Percentiles rank a stretch among this genome's conserved stretches.
Evolutionary conservation across 2,329 filamentous ascomycete genomes (phyloP).

Genomic region (Fusarium secorum): DNA sequence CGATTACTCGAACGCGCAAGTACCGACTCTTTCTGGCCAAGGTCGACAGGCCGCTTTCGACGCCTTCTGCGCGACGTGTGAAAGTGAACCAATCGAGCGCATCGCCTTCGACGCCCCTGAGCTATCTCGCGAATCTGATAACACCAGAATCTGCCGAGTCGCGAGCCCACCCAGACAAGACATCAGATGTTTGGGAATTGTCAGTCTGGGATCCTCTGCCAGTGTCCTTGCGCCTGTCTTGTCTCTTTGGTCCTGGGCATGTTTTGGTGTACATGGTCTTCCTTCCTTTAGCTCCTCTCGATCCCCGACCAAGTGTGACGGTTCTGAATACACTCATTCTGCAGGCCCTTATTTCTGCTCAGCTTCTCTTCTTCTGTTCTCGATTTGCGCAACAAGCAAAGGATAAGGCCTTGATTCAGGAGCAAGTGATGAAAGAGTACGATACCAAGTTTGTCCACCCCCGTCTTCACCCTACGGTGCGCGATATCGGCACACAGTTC

Average conservation of each 20-base stretch:
- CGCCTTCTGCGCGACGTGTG: constrained; percentile 87
- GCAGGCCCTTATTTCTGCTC: constrained; percentile 75
- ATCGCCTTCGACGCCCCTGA: constrained; percentile 77
- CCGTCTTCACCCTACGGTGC: constrained; percentile 79
- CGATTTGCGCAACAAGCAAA: constrained; percentile 85
- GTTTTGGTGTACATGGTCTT: constrained; percentile 90
- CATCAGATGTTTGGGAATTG: constrained; percentile 92
- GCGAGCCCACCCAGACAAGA: constrained; percentile 82
- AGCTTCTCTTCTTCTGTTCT: constrained; percentile 76
- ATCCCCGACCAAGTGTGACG: constrained; percentile 84
- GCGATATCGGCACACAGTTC: constrained; percentile 82
- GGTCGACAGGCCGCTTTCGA: constrained; percentile 77
- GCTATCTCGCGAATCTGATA: constrained; percentile 74
- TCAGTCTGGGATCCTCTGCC: constrained; percentile 93
- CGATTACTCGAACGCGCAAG: constrained; percentile 80
- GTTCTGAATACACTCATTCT: constrained; percentile 84
- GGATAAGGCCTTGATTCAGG: constrained; percentile 84
- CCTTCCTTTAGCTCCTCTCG: constrained; percentile 77
- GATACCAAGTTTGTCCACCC: constrained; percentile 96
- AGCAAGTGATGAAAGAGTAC: constrained; percentile 93
- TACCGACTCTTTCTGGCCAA: constrained; percentile 92
- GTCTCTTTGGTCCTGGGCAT: constrained; percentile 91
- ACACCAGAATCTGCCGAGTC: constrained; percentile 77
- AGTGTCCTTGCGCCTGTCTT: constrained; percentile 82
- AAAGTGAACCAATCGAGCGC: constrained; percentile 77